Evolutionary conservation across 306 rosid species (phyloP).

Genomic region (Styphnolobium japonicum): DNA sequence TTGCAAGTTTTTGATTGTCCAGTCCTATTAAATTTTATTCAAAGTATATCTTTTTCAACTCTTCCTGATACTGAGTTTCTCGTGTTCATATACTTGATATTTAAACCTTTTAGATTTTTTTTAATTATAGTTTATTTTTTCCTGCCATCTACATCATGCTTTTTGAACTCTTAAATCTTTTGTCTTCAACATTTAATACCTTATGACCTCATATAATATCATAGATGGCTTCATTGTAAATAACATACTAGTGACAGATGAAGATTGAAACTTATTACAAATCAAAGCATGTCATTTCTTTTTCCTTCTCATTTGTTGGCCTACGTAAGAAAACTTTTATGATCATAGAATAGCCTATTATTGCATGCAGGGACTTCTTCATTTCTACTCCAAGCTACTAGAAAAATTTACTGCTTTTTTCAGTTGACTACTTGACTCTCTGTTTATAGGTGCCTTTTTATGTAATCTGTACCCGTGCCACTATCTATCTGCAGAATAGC

Average conservation of each 20-base stretch:
- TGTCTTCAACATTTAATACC: too few species aligned
- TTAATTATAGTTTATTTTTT: too few species aligned
- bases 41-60: not conserved
- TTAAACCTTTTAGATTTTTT: not conserved
- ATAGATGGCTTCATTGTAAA: too few species aligned
- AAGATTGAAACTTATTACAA: too few species aligned
- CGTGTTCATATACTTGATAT: not conserved
- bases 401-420: conserved; percentile 1
- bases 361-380: not conserved
- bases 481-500: not conserved
- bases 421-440: not conserved
- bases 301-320: not conserved
- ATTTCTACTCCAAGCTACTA: not conserved
- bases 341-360: not conserved
- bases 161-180: too few species aligned
- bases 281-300: not conserved
- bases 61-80: not conserved
- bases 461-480: not conserved
- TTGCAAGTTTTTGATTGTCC: not conserved
- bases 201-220: too few species aligned
- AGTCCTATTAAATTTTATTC: not conserved
- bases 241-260: too few species aligned
- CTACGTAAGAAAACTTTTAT: too few species aligned
- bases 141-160: too few species aligned
- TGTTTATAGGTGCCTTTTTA: not conserved